Conservation (phyloP, 2,329 filamentous ascomycete genomes). For the Chaetomiaceae sp. region DNA sequence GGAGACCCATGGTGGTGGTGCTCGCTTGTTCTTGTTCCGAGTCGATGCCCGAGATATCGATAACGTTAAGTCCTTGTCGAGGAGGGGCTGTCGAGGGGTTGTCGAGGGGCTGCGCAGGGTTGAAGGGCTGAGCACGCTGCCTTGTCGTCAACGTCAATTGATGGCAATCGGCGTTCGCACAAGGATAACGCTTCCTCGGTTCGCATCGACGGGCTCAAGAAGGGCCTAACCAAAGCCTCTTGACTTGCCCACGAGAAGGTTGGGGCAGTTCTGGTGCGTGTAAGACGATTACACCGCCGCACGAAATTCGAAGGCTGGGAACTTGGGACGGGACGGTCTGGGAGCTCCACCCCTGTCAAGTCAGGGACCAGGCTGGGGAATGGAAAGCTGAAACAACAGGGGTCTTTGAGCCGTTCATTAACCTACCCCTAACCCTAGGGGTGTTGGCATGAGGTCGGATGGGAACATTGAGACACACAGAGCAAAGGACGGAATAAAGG, state of each 20-base stretch:
- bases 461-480: no score
- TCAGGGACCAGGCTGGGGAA: neutral
- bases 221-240: neutral
- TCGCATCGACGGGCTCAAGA: neutral
- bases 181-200: no score
- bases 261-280: neutral
- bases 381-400: neutral
- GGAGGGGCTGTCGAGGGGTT: neutral
- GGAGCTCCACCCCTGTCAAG: conserved; percentile 4
- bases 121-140: neutral
- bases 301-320: conserved; percentile 18
- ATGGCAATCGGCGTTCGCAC: no score
- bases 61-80: no score
- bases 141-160: no score
- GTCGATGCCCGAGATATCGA: no score
- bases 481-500: neutral
- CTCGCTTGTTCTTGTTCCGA: neutral
- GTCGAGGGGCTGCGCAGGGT: neutral
- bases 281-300: neutral
- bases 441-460: no score
- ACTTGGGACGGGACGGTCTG: no score
- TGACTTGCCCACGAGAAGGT: neutral
- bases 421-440: neutral
- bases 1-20: conserved; percentile 29
- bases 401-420: neutral